Evolutionary conservation across 2,329 filamentous ascomycete genomes (phyloP), one percentile per base, ranked within the genome.

Genomic region (Pyrenochaeta sp.): DNA sequence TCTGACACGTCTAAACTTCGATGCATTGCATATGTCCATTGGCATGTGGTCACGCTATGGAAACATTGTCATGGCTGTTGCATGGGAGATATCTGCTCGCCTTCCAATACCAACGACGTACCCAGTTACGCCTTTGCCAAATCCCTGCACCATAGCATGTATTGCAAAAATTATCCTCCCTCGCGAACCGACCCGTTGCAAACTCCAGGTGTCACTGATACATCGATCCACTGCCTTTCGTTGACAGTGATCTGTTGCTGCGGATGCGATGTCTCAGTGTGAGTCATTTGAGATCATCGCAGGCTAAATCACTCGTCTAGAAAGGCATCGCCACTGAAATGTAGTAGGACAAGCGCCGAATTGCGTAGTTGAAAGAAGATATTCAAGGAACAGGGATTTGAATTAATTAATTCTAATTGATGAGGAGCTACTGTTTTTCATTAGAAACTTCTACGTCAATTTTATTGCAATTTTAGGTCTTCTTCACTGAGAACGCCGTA

Each of bases 401-500:
- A 39, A 19, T 6, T n/a, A 5, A 13, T 39, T 39, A 15, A 36
- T 36, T 36, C 3, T 36, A 12, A 12, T 36, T 10, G 32, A 36
- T 36, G 32, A 3, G 32, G 12, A 36, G 6, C 13, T 3, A 36
- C 10, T 3, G 32, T 6, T 36, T 3, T 36, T 13, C 12, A 36
- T 10, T 13, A 36, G 9, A 13, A 12, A 8, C 13, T 36, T 12
- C 12, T 39, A 19, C 15, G 4, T 13, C 4, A n/a, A 3, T n/a
- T n/a, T 52, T 72, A 77, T 52, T 75, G 70, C 44, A 89, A 76
- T 72, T 84, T 84, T 59, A 89, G 75, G 62, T 83, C 82, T 65
- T 89, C 86, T 70, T 89, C 87, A 71, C 86, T 83, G 54, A 89
- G 69, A 15, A 86, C 82, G 5, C 87, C 87, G 72, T 88, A 89